Evolutionary conservation across 192 early-diverging fungal species (phyloP), one percentile per base, ranked within the genome.

Genomic region (Linnemannia schmuckeri): DNA sequence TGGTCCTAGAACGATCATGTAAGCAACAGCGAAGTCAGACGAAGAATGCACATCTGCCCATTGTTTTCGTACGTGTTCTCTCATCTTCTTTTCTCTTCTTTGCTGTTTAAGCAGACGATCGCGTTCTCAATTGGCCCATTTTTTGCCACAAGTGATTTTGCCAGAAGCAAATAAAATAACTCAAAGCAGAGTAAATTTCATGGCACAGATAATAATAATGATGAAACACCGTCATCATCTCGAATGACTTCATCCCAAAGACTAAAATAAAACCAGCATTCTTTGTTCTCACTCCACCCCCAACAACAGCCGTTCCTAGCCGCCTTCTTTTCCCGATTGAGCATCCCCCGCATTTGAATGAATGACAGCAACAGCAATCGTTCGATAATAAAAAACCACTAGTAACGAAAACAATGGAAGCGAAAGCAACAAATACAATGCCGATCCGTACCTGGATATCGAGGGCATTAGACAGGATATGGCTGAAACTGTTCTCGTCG

Each of bases 401-500:
- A 66, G 30, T 54, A n/a, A 44, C 0, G 70, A 44, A 18, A 24
- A 52, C 30, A 74, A 74, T 74, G 13, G 47, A 33, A 74, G 49
- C 27, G 37, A 54, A 61, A 41, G 8, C 37, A 77, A 13, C 15
- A 46, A 46, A 46, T 10, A 46, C 9, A 2, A 46, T 12, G 18
- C 49, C 35, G 18, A 4, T 68, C 6, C 68, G 4, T 79, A 83
- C 82, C 82, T 78, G 82, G 9, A 69, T 63, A 75, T 84, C 82
- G 7, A 41, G 41, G 20, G 73, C 72, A 24, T 84, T 84, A 12
- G 77, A 74, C 6, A 83, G 70, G n/a, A 71, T 74, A 22, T 75
- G 82, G 52, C 52, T 75, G 37, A 76, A 77, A 3, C 71, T 76
- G 71, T 73, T 82, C 20, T 86, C 83, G 4, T 86, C 83, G 0